A percentile compares a stretch with the other conserved stretches of the same genome.
Evolutionary conservation across 768 basidiomycete genomes (phyloP).

Genomic region (Lactifluus hygrophoroides): DNA sequence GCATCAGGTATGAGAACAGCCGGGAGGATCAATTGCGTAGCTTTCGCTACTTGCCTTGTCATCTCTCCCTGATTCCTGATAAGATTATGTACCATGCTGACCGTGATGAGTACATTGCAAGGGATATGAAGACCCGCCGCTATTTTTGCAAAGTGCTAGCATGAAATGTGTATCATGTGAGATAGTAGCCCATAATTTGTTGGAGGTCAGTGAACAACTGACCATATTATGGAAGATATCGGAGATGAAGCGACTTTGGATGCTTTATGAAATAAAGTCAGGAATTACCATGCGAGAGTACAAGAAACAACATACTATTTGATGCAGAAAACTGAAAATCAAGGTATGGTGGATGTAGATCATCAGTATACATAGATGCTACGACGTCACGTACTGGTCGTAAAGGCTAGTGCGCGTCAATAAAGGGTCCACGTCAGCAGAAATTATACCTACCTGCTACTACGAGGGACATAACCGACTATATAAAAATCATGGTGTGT

Average conservation of each 20-base stretch:
- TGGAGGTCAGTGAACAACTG: background rate
- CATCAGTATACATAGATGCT: no score
- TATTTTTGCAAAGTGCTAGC: background rate
- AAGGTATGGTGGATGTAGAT: background rate
- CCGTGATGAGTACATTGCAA: background rate
- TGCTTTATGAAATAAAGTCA: background rate
- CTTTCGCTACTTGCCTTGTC: background rate
- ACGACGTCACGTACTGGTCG: background rate
- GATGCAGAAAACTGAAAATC: background rate
- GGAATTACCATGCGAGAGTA: no score
- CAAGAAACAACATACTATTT: background rate
- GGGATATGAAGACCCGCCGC: background rate
- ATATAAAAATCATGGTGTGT: background rate
- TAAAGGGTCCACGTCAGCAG: background rate
- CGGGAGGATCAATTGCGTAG: background rate
- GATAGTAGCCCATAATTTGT: background rate
- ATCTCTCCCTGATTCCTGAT: background rate
- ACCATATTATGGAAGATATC: background rate
- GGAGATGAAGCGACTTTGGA: background rate
- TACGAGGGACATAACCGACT: background rate
- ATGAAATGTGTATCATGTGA: background rate
- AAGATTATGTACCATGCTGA: background rate
- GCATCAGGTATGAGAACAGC: background rate
- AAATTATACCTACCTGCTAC: background rate
- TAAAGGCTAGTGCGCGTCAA: background rate